Conservation (phyloP, 139 green algal genomes). For the Haematococcus sp. region DNA sequence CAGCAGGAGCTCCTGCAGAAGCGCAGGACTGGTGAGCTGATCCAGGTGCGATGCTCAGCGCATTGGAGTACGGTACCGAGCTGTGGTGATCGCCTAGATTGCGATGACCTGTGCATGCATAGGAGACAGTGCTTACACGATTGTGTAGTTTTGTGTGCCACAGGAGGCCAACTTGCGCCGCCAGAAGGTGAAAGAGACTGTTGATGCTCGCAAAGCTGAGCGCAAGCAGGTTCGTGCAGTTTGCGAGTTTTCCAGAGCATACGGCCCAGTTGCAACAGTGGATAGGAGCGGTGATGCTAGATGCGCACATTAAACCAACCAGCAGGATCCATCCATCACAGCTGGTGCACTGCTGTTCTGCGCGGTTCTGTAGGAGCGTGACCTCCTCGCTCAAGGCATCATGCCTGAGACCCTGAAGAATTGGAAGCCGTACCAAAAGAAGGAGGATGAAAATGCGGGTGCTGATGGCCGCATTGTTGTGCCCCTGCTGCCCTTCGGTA, state of each 20-base stretch:
- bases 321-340: too few relatives aligned
- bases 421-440: constrained; percentile 49
- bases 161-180: constrained; percentile 30
- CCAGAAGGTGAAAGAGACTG: constrained; percentile 20
- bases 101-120: neutral
- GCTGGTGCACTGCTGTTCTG: too few relatives aligned
- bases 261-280: too few relatives aligned
- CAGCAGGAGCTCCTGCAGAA: constrained; percentile 32
- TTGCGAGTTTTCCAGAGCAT: too few relatives aligned
- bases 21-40: constrained; percentile 17
- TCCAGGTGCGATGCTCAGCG: constrained; percentile 11
- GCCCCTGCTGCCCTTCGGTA: constrained; percentile 51
- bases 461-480: constrained; percentile 38
- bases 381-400: constrained; percentile 37
- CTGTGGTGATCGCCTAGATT: neutral
- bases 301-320: too few relatives aligned
- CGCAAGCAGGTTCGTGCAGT: constrained; percentile 13
- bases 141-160: too few relatives aligned
- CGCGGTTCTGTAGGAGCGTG: constrained; percentile 26
- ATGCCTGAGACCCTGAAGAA: constrained; percentile 44
- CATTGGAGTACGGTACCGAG: neutral
- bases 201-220: constrained; percentile 30
- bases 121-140: neutral
- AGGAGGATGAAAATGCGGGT: constrained; percentile 36
- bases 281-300: too few relatives aligned